Evolutionary conservation across 176 grass and related monocot species (phyloP).

Genomic region (Puccinellia tenuiflora): DNA sequence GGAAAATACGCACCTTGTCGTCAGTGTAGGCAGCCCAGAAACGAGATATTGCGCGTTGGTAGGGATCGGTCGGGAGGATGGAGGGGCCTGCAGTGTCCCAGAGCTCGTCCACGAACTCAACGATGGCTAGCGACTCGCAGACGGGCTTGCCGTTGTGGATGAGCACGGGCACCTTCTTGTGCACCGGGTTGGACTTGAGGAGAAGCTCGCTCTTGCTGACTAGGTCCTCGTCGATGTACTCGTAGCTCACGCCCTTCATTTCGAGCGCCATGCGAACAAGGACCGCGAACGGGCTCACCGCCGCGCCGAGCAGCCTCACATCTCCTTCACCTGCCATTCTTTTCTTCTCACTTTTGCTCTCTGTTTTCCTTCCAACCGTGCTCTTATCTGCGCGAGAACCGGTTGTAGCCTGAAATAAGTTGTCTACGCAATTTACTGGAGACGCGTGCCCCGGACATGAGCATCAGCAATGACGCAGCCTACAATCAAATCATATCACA

Average conservation of each 20-base stretch:
- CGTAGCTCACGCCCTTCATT: conserved; percentile 46
- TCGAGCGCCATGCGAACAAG: conserved; percentile 38
- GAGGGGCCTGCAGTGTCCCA: conserved; percentile 8
- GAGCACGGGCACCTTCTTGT: conserved; percentile 49
- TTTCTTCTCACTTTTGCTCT: background rate
- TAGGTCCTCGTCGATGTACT: background rate
- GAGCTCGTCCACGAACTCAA: conserved; percentile 57
- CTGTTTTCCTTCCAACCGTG: background rate
- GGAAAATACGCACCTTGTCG: conserved; percentile 2
- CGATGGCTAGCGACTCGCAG: conserved; percentile 41
- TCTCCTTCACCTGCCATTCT: background rate
- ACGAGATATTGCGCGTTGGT: background rate
- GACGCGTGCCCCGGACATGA: no score
- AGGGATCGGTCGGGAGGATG: conserved; percentile 37
- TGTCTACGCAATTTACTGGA: background rate
- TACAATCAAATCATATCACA: background rate
- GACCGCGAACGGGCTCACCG: conserved; percentile 23
- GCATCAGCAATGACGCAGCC: background rate
- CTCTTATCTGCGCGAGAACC: background rate
- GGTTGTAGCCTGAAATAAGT: background rate
- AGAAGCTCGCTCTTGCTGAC: conserved; percentile 48
- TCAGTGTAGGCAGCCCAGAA: conserved; percentile 3
- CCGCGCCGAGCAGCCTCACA: conserved; percentile 31
- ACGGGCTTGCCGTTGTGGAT: conserved; percentile 27
- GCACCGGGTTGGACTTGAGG: conserved; percentile 40